phyloP scores from a whole-genome alignment of 768 basidiomycete genomes.

The Dentipellis fragilis region DNA sequence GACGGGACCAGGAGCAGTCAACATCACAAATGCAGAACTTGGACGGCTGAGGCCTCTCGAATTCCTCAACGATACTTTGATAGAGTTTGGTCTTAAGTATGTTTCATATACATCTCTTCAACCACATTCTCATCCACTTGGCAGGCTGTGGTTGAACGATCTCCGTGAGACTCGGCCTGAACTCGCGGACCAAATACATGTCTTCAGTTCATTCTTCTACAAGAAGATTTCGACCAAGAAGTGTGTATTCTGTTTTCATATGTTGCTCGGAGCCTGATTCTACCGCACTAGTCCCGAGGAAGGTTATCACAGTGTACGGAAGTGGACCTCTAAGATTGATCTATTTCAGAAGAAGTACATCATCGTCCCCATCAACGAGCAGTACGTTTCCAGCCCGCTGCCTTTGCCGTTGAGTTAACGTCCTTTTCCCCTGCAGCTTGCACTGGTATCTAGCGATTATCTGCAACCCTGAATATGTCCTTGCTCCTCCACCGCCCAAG shows the following conservation, averaged over 20 bases:
- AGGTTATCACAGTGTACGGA: slow-evolving; percentile 77
- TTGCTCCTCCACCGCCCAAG: slow-evolving; percentile 31
- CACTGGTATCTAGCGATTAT: slow-evolving; percentile 99
- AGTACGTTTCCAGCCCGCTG: slow-evolving; percentile 38
- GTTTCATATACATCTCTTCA: slow-evolving; percentile 17
- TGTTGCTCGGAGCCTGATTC: neutral
- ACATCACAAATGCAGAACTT: slow-evolving; percentile 72
- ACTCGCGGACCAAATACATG: slow-evolving; percentile 65
- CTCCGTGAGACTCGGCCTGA: slow-evolving; percentile 45
- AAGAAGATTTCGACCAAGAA: slow-evolving; percentile 77
- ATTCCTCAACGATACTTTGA: slow-evolving; percentile 92
- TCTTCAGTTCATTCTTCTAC: slow-evolving; percentile 98
- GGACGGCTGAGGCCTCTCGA: slow-evolving; percentile 67
- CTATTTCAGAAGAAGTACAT: slow-evolving; percentile 89
- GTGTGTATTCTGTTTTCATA: slow-evolving; percentile 25
- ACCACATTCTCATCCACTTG: neutral
- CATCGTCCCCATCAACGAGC: slow-evolving; percentile 93
- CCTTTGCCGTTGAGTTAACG: neutral
- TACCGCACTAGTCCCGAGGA: slow-evolving; percentile 33
- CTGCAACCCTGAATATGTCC: slow-evolving; percentile 58
- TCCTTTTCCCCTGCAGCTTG: slow-evolving; percentile 35
- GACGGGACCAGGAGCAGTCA: slow-evolving; percentile 59
- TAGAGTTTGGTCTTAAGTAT: slow-evolving; percentile 92
- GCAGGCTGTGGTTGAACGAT: slow-evolving; percentile 60
- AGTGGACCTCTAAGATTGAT: slow-evolving; percentile 89